Evolutionary conservation across 495 filamentous ascomycete species (phyloP).

Genomic region (Penicillium coffeae): DNA sequence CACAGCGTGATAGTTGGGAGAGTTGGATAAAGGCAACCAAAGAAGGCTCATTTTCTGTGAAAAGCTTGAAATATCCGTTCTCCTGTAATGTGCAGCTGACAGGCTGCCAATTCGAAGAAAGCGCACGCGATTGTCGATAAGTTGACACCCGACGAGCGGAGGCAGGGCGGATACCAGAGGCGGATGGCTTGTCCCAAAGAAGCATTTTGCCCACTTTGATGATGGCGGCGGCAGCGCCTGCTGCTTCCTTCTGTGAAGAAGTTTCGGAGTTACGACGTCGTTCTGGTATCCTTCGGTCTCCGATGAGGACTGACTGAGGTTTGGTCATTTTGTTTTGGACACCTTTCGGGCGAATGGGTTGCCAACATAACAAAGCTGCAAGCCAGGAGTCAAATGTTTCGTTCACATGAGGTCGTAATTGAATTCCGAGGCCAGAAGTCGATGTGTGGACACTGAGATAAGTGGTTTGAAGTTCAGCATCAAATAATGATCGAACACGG

Average conservation of each 20-base stretch:
- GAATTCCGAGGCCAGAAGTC: conserved; percentile 63
- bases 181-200: conserved; percentile 68
- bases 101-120: conserved; percentile 67
- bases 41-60: conserved; percentile 74
- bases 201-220: conserved; percentile 97
- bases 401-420: conserved; percentile 67
- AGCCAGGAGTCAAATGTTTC: conserved; percentile 89
- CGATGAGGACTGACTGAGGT: conserved; percentile 51
- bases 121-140: conserved; percentile 52
- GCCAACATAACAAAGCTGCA: conserved; percentile 90
- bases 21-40: conserved; percentile 80
- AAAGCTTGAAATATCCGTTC: conserved; percentile 90
- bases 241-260: conserved; percentile 57
- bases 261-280: conserved; percentile 60
- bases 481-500: conserved; percentile 65
- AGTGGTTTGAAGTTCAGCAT: conserved; percentile 58
- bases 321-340: conserved; percentile 71
- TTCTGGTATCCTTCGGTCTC: conserved; percentile 49
- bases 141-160: conserved; percentile 45
- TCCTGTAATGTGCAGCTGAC: conserved; percentile 93
- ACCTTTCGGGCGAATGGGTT: conserved; percentile 75
- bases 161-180: conserved; percentile 38
- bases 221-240: conserved; percentile 54
- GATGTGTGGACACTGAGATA: conserved; percentile 77
- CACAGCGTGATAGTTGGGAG: conserved; percentile 82